phyloP scores from a whole-genome alignment of 2,329 filamentous ascomycete species.

The Fusarium graminum region DNA sequence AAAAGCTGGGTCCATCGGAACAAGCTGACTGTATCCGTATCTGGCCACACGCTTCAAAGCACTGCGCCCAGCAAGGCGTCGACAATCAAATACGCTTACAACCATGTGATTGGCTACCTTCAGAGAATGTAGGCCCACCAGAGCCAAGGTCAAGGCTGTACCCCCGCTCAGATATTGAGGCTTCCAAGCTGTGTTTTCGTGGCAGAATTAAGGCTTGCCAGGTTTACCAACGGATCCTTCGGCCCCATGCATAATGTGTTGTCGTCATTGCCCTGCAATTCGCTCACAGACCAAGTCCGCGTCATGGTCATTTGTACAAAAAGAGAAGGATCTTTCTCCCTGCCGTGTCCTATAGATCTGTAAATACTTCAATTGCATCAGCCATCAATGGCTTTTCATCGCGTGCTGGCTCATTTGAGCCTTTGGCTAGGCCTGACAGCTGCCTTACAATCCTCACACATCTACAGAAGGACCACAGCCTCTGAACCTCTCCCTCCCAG shows the following conservation, averaged over 20 bases:
- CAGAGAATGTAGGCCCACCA: background rate
- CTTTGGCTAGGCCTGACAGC: slow-evolving; percentile 35
- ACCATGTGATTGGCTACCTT: too few species aligned
- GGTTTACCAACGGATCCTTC: slow-evolving; percentile 12
- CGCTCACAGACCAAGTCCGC: background rate
- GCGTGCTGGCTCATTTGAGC: slow-evolving; percentile 24
- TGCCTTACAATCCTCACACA: slow-evolving; percentile 3
- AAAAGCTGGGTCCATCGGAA: background rate
- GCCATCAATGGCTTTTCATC: slow-evolving; percentile 32
- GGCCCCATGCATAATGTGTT: slow-evolving; percentile 5
- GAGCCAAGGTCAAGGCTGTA: background rate
- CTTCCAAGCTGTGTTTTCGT: background rate
- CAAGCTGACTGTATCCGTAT: background rate
- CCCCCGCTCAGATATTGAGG: background rate
- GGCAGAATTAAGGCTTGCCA: slow-evolving; percentile 7
- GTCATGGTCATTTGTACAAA: slow-evolving; percentile 10
- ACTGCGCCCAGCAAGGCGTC: background rate
- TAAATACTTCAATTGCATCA: background rate
- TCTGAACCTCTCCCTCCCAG: slow-evolving; percentile 35
- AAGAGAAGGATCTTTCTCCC: background rate
- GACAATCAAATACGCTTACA: too few species aligned
- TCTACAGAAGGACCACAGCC: slow-evolving; percentile 18
- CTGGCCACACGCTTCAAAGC: background rate
- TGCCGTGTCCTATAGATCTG: background rate
- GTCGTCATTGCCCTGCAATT: slow-evolving; percentile 12